Evolutionary conservation across 164 flowering plant species (phyloP).

Genomic region (Warburgia ugandensis): DNA sequence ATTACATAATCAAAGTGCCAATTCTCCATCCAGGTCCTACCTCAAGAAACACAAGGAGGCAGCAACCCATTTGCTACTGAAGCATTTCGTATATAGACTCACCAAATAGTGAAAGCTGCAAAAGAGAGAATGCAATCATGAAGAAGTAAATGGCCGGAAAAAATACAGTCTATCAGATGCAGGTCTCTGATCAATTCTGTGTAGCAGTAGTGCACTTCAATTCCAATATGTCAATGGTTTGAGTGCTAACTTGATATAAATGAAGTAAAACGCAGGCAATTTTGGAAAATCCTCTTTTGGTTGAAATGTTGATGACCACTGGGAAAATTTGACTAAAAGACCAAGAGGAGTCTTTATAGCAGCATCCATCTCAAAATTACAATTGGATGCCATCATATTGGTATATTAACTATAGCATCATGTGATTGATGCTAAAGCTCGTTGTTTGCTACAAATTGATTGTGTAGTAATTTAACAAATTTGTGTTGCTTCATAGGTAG

Average conservation of each 20-base stretch:
- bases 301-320: not conserved
- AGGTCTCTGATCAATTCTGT: not conserved
- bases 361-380: too few relatives aligned
- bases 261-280: not conserved
- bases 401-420: too few relatives aligned
- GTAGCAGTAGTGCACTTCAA: too few relatives aligned
- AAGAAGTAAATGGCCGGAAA: not conserved
- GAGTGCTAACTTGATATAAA: too few relatives aligned
- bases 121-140: constrained; percentile 3
- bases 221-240: too few relatives aligned
- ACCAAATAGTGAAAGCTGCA: constrained; percentile 86
- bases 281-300: not conserved
- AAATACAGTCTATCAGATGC: not conserved
- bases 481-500: not conserved
- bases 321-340: too few relatives aligned
- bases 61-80: constrained; percentile 88
- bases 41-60: constrained; percentile 75
- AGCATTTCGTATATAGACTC: constrained; percentile 93
- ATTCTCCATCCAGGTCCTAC: constrained; percentile 26
- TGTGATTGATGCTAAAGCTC: not conserved
- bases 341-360: too few relatives aligned
- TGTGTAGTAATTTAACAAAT: not conserved
- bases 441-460: not conserved
- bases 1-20: not conserved
- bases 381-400: too few relatives aligned